Conservation (phyloP, 352 stramenopile species). For the Phytophthora boehmeriae region DNA sequence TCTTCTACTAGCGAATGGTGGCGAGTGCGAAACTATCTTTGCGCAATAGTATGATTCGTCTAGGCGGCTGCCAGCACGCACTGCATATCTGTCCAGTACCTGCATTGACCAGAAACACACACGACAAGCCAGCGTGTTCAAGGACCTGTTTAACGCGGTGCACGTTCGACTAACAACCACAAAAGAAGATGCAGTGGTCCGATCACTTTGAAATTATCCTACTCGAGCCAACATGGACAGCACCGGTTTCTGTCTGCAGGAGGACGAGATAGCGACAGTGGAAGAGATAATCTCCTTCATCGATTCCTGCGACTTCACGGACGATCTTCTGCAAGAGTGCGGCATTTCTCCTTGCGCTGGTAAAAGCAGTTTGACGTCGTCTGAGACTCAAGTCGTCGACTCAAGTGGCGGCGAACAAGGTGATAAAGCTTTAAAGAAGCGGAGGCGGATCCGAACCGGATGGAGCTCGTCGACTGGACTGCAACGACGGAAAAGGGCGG, state of each 20-base stretch:
- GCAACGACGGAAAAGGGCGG: conserved; percentile 15
- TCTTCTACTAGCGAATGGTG: too few relatives aligned
- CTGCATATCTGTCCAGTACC: too few relatives aligned
- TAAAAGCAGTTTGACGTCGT: background rate
- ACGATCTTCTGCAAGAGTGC: background rate
- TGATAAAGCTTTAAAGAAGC: background rate
- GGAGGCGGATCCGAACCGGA: conserved; percentile 7
- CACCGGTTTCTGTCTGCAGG: conserved; percentile 20
- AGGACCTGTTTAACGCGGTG: too few relatives aligned
- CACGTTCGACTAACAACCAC: background rate
- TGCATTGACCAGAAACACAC: too few relatives aligned
- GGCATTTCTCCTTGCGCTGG: background rate
- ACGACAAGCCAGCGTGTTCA: too few relatives aligned
- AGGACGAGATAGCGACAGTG: conserved; percentile 28
- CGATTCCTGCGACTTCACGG: conserved; percentile 10
- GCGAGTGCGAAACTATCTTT: too few relatives aligned
- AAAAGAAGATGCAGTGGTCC: background rate
- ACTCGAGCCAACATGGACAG: conserved; percentile 4
- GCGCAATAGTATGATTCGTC: too few relatives aligned
- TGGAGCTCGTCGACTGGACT: conserved; percentile 14
- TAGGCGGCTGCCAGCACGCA: too few relatives aligned
- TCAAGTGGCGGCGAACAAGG: background rate
- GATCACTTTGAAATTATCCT: background rate
- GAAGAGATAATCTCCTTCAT: conserved; percentile 28
- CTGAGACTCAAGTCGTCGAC: too few relatives aligned